phyloP scores from a whole-genome alignment of 2,329 filamentous ascomycete species.

The Talaromyces sp. region DNA sequence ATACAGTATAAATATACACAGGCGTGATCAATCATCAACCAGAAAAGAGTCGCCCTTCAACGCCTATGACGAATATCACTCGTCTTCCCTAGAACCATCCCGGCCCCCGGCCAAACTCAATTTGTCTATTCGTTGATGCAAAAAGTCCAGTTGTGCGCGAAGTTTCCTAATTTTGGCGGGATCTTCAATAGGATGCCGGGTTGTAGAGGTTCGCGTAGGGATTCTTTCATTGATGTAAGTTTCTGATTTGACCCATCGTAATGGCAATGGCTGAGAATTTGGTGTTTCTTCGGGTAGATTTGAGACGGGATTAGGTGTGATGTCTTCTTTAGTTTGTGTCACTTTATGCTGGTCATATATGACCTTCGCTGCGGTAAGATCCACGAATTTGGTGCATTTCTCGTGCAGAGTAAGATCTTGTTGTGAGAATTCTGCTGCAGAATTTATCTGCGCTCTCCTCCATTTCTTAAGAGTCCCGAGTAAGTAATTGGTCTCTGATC shows the following conservation, averaged over 20 bases:
- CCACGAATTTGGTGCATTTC: constrained; percentile 34
- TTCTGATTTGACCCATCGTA: background rate
- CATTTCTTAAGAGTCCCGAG: constrained; percentile 24
- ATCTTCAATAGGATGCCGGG: background rate
- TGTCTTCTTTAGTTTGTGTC: background rate
- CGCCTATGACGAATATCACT: background rate
- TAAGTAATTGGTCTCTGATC: constrained; percentile 2
- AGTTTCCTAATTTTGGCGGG: constrained; percentile 3
- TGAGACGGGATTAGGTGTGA: background rate
- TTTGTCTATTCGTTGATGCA: constrained; percentile 8
- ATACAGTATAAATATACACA: constrained; percentile 4
- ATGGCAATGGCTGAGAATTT: background rate
- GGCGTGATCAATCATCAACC: background rate
- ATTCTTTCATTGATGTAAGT: background rate
- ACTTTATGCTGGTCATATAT: constrained; percentile 19
- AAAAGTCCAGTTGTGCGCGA: constrained; percentile 1
- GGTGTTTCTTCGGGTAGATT: background rate
- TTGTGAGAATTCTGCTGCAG: constrained; percentile 17
- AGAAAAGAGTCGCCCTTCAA: background rate
- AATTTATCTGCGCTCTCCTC: constrained; percentile 23
- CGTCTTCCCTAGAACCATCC: constrained; percentile 6
- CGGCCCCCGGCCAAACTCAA: constrained; percentile 3
- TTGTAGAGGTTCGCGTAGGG: background rate
- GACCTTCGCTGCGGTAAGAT: constrained; percentile 28
- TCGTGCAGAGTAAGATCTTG: constrained; percentile 25